Evolutionary conservation across 2,329 filamentous ascomycete species (phyloP), one percentile per base, ranked within the genome.

Genomic region (Aureobasidium sp.): DNA sequence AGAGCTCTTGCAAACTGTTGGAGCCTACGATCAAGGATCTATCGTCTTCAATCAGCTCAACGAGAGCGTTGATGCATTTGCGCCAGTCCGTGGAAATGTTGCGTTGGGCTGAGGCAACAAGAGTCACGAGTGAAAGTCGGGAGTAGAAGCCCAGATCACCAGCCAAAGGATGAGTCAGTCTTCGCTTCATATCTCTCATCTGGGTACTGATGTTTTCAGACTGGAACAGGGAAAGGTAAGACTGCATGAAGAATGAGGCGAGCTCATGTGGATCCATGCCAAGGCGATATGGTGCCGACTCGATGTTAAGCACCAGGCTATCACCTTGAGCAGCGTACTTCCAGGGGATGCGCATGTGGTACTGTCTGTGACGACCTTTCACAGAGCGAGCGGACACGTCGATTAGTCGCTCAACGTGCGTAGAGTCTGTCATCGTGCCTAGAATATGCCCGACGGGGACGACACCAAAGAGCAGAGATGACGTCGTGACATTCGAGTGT

Each of bases 401-500:
- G 31, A 29, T 25, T 40, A 58, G 20, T 11, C 47, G 36, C 27
- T 67, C 65, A 36, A 33, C n/a, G 16, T 25, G 50, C 13, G 43
- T 50, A 11, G 42, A 47, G 27, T 67, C 59, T 23, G 50, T 50
- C 18, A 43, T 67, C 3, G 36, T 27, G 13, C 65, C 59, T 23
- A 62, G 9, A n/a, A 64, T 4, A 69, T 82, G 84, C 65, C 87
- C 84, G 2, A 83, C 75, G 0, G 85, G 82, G 1, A 73, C 77
- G 40, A 89, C 68, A 0, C 86, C 87, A 8, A 89, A 73, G 0
- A 90, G 72, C 13, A 85, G 69, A 3, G 82, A 82, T 4, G 87
- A 70, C 0, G 82, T 83, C 0, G 77, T 72, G 0, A 81, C 77
- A 65, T 87, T 77, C 0, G 83, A 84, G 50, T 80, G 79, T 1